Evolutionary conservation across 192 early-diverging fungal species (phyloP), one percentile per base, ranked within the genome.

Genomic region (Coemansia sp.): DNA sequence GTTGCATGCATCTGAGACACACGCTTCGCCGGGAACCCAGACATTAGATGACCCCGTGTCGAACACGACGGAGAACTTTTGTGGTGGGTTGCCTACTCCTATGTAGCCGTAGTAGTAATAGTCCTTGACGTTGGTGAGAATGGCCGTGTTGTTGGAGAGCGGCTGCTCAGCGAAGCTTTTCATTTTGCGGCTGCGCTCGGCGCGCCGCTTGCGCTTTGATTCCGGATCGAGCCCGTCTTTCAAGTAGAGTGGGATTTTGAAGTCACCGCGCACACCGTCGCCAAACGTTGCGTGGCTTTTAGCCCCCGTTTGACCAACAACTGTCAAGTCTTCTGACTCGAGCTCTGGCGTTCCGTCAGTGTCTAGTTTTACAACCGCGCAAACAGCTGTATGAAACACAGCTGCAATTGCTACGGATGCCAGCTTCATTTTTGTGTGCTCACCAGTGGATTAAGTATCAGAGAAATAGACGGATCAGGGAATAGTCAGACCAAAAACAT

Each of bases 71-170:
- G 76, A 83, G 65, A 91, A 91, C 28, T 77, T 83, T 73, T 91
- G 88, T n/a, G 85, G 82, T 12, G 89, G 89, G 12, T 86, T 88
- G 14, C 84, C 88, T 38, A 87, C 62, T 19, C 70, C 72, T 75
- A 91, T 87, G 62, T 88, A 87, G 14, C 88, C 90, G 78, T 85
- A 92, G 85, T 91, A 92, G 23, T 82, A 77, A 44, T 74, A 74
- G 52, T 81, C 72, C 36, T 64, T 66, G 46, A 81, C 68, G 51
- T 81, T 72, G 46, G 69, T 59, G 10, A 81, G 49, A 4, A 61
- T 42, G 1, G 76, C 66, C 0, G 59, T 56, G 49, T 57, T 46
- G 42, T 60, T 64, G 36, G 59, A 59, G 0, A 60, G 65, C 14
- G 70, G 59, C 20, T 50, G 58, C 37, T 74, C 60, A 20, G 65